phyloP scores from a whole-genome alignment of 768 basidiomycete genomes.

The Leccinum arenicola region DNA sequence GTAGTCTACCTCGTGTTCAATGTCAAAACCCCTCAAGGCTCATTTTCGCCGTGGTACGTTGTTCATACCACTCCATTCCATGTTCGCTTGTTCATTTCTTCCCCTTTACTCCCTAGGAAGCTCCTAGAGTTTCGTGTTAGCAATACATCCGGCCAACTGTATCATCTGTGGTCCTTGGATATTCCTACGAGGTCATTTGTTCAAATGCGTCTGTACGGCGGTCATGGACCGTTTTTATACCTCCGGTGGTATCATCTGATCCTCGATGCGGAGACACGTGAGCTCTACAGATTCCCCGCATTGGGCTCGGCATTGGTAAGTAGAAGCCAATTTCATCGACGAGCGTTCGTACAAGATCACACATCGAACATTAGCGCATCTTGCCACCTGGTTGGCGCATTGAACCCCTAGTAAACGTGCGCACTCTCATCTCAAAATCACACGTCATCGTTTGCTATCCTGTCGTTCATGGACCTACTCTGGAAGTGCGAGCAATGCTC shows the following conservation, averaged over 20 bases:
- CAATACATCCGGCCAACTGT: background rate
- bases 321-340: background rate
- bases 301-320: background rate
- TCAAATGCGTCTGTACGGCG: background rate
- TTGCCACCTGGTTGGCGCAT: background rate
- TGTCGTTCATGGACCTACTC: background rate
- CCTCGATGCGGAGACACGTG: background rate
- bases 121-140: background rate
- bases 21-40: background rate
- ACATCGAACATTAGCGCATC: background rate
- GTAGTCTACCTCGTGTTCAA: background rate
- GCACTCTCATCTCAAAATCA: background rate
- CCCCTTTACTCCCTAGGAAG: background rate
- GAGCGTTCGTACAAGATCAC: background rate
- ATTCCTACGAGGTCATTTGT: background rate
- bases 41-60: background rate
- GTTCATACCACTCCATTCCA: background rate
- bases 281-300: background rate
- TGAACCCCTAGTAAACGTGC: too few species aligned
- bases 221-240: background rate
- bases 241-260: background rate
- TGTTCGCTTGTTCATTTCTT: background rate
- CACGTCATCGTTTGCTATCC: background rate
- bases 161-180: background rate
- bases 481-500: background rate